Evolutionary conservation across 371 early-diverging fungal species (phyloP).

Genomic region (Circinella umbellata): DNA sequence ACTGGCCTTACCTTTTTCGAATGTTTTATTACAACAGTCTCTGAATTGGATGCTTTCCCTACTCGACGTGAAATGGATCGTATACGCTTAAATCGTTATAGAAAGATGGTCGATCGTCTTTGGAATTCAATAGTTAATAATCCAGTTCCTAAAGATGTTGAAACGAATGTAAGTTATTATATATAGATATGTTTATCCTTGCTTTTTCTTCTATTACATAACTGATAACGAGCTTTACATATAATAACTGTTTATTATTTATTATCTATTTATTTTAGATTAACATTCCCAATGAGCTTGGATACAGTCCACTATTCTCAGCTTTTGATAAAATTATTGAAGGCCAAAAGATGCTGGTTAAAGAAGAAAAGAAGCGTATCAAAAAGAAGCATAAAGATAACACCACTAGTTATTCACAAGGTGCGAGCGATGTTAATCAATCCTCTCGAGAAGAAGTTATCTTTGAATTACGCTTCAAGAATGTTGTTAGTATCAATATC

Average conservation of each 20-base stretch:
- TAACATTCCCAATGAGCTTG: constrained; percentile 8
- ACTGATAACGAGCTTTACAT: background rate
- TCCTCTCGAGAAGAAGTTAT: constrained; percentile 11
- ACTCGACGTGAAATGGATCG: constrained; percentile 13
- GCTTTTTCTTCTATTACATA: too few relatives aligned
- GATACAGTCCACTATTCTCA: constrained; percentile 22
- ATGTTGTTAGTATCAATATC: constrained; percentile 14
- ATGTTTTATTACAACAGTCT: constrained; percentile 25
- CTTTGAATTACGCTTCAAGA: constrained; percentile 24
- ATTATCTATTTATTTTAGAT: background rate
- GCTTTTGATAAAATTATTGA: background rate
- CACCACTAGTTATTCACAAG: background rate
- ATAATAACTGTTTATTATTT: background rate
- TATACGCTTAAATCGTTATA: background rate
- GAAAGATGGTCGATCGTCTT: background rate
- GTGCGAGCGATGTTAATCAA: background rate
- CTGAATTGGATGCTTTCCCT: constrained; percentile 2
- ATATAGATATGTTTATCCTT: too few relatives aligned
- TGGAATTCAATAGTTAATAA: background rate
- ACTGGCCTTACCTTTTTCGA: constrained; percentile 48
- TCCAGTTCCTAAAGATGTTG: background rate
- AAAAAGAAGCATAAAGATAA: background rate
- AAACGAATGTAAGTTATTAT: background rate
- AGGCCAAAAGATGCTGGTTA: constrained; percentile 22
- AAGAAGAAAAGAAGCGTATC: constrained; percentile 23